Base-by-base conservation (phyloP, 2,329 filamentous ascomycete species). In the Aspergillus jensenii region DNA sequence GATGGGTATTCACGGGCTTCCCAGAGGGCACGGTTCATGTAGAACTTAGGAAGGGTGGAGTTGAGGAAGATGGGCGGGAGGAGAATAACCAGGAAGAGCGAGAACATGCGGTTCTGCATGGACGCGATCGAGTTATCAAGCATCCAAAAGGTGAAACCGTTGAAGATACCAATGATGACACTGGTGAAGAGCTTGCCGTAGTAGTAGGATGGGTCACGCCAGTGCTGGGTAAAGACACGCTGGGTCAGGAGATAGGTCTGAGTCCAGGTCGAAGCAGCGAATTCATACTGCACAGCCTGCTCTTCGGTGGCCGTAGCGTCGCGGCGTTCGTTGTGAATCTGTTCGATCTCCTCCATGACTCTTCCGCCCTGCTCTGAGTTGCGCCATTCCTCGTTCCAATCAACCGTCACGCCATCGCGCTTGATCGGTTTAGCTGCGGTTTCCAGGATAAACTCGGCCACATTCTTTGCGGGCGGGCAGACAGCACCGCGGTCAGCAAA, bases 31-130 rank as follows among this genome's bases (percentile, higher is more conserved):
- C 89, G 84, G 72, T 90, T 90, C 64, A 82, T 79, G 73, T 87
- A 90, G 80, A 92, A 93, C 65, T 90, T 91, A n/a, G 90, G 87
- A 1, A 92, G 82, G 2, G 91, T 83, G 12, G 80, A 83, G 71
- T 92, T 92, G 68, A 93, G 82, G 51, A 92, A 80, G 23, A 88
- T 87, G 0, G 89, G 87, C 0, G 89, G 87, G 52, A 91, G 79
- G 8, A 88, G 73, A 51, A 88, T 81, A 60, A 87, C 83, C 21
- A 90, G 65, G 73, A 90, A 90, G 52, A 78, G 74, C 0, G 88
- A 89, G 79, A 93, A 93, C 83, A 92, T 87, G 65, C 89, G 84
- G 74, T 90, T 86, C 69, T 92, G 88, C 81, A 92, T 86, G 66
- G 89, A 88, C 14, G 83, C 81, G 48, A 89, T 78, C 0, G 80